Evolutionary conservation across 1,284 basidiomycete genomes (phyloP).

Genomic region (Ceratobasidium sp.): DNA sequence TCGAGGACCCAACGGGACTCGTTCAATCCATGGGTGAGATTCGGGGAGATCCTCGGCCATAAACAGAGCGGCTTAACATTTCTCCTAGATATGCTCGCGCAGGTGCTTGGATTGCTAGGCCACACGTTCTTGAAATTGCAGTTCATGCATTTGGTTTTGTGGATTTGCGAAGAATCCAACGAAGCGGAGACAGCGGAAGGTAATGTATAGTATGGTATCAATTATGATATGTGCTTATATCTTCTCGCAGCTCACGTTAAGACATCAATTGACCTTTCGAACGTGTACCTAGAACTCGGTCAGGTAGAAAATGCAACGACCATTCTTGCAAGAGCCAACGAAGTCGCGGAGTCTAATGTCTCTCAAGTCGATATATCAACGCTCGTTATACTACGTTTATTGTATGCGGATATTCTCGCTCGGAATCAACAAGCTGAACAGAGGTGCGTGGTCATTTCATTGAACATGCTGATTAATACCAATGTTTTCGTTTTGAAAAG

Average conservation of each 20-base stretch:
- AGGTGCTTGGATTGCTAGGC: constrained; percentile 75
- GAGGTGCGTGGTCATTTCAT: constrained; percentile 62
- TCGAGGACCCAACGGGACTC: constrained; percentile 67
- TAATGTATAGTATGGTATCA: constrained; percentile 54
- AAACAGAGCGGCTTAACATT: too few species aligned
- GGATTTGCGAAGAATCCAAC: constrained; percentile 64
- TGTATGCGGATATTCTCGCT: constrained; percentile 76
- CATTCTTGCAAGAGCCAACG: constrained; percentile 63
- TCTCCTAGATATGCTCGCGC: constrained; percentile 74
- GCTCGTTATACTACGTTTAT: constrained; percentile 68
- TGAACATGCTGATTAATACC: constrained; percentile 29
- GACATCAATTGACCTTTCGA: constrained; percentile 76
- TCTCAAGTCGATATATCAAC: constrained; percentile 60
- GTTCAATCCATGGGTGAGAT: too few species aligned
- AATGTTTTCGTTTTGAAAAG: constrained; percentile 19
- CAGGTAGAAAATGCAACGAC: constrained; percentile 75
- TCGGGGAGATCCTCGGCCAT: too few species aligned
- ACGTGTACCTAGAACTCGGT: constrained; percentile 82
- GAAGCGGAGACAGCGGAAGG: constrained; percentile 66
- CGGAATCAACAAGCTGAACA: constrained; percentile 69
- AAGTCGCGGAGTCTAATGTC: constrained; percentile 53
- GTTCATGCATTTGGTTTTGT: constrained; percentile 64
- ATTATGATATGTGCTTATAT: background rate
- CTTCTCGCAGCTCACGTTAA: constrained; percentile 68
- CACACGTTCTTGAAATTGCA: constrained; percentile 63